Evolutionary conservation across 2,329 filamentous ascomycete species (phyloP).

Genomic region (Scleromitrula shiraiana): DNA sequence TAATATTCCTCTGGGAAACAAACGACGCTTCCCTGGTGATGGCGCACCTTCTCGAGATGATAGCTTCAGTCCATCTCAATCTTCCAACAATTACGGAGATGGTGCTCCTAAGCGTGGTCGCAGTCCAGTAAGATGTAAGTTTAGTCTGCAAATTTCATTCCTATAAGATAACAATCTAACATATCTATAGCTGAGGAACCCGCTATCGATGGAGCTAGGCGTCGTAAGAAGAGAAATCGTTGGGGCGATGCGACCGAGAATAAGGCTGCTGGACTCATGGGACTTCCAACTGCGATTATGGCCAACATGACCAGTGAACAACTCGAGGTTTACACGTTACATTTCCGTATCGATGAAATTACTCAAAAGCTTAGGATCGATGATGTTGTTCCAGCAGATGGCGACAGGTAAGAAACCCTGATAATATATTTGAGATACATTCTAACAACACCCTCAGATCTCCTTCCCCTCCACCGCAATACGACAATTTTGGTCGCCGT

Average conservation of each 20-base stretch:
- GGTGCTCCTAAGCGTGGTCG: constrained; percentile 71
- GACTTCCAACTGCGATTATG: constrained; percentile 89
- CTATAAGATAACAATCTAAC: constrained; percentile 9
- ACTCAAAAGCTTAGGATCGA: constrained; percentile 99
- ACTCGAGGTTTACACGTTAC: constrained; percentile 91
- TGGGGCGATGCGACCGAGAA: constrained; percentile 98
- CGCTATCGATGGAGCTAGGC: constrained; percentile 63
- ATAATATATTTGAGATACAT: constrained; percentile 9
- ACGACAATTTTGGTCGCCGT: constrained; percentile 98
- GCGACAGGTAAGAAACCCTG: constrained; percentile 70
- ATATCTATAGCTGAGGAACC: constrained; percentile 24
- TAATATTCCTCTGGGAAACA: constrained; percentile 87
- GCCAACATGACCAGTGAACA: constrained; percentile 98
- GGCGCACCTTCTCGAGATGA: constrained; percentile 30
- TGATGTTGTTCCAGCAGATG: constrained; percentile 95
- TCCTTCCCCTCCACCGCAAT: constrained; percentile 90
- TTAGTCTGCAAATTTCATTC: not conserved
- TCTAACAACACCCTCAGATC: constrained; percentile 68
- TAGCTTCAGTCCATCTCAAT: constrained; percentile 22
- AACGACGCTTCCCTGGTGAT: constrained; percentile 68
- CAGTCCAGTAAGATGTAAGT: constrained; percentile 74
- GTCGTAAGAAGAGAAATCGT: constrained; percentile 96
- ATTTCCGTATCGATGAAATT: constrained; percentile 97
- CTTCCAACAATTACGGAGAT: constrained; percentile 19
- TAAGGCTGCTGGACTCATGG: constrained; percentile 97